Base-by-base conservation (phyloP, 2,329 filamentous ascomycete genomes). In the Colletotrichum siamense region DNA sequence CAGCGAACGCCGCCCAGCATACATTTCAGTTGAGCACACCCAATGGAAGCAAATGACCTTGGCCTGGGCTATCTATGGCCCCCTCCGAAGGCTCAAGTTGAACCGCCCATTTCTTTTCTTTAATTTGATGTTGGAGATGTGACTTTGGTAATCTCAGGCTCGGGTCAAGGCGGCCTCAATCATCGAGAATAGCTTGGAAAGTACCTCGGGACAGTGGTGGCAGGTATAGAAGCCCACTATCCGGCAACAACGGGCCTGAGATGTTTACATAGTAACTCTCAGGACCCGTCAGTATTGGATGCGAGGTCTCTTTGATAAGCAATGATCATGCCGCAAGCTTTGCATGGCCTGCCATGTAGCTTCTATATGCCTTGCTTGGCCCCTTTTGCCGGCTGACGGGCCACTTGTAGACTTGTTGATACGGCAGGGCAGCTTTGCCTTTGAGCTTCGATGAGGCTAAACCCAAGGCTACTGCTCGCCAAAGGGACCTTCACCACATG, bases 11-110 rank as follows among this genome's bases (percentile, higher is more conserved):
- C 44, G 49, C 39, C 73, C 61, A 28, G 30, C 10, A 24, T 28
- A 34, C 30, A 39, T 26, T 52, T 30, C 39, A 66, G 9, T 44
- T 67, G 36, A 68, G 62, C 30, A 67, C 28, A 16, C 28, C 12
- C 30, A 64, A 39, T 26, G n/a, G 24, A 65, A 63, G 74, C 64
- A 73, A 76, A 76, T 65, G 63, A 76, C 70, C 39, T 69, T 73
- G 26, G 34, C 70, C 65, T 49, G 49, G 64, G 36, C 65, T 76
- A 74, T 76, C 71, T 74, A 32, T 55, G 59, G 59, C 65, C 69
- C 68, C 62, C 69, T 59, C 32, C 63, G 32, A 44, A 32, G 44
- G 28, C 64, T 69, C 44, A 75, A 71, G 34, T 73, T 69, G 32
- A 34, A 16, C 9, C 57, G 55, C 49, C 59, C 63, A 61, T 76